A percentile compares a stretch with the other conserved stretches of the same genome.
Evolutionary conservation across 495 filamentous ascomycete species (phyloP).

Genomic region (Glarea lozoyensis): DNA sequence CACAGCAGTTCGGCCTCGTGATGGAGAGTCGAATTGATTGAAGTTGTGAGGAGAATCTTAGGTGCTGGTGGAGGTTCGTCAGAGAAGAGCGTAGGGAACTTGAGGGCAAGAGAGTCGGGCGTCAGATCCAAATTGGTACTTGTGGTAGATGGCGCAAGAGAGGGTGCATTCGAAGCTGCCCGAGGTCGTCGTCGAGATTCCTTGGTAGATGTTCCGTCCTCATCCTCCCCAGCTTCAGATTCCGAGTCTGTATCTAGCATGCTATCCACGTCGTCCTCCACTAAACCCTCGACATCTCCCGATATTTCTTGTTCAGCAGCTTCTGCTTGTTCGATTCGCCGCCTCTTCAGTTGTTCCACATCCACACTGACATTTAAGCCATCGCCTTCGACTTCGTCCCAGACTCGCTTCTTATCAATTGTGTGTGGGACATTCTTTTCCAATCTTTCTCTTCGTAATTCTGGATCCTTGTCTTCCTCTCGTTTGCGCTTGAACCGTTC

Average conservation of each 20-base stretch:
- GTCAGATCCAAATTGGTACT: conserved; percentile 66
- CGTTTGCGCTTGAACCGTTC: conserved; percentile 68
- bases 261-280: conserved; percentile 60
- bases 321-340: conserved; percentile 57
- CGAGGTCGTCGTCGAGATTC: conserved; percentile 4
- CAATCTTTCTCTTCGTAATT: conserved; percentile 58
- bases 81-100: conserved; percentile 77
- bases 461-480: conserved; percentile 80
- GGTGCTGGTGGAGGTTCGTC: conserved; percentile 49
- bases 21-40: conserved; percentile 76
- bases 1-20: conserved; percentile 69
- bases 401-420: conserved; percentile 81
- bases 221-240: conserved; percentile 35
- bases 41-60: conserved; percentile 86
- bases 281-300: conserved; percentile 33
- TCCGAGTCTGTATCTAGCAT: conserved; percentile 53
- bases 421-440: conserved; percentile 73
- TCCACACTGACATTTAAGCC: conserved; percentile 67
- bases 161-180: conserved; percentile 41
- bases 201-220: conserved; percentile 19
- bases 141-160: conserved; percentile 55
- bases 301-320: conserved; percentile 39
- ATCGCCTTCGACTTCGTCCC: conserved; percentile 75
- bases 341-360: conserved; percentile 64
- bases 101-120: conserved; percentile 55